Percentiles rank a stretch among this genome's conserved stretches.
Conservation (phyloP, 768 basidiomycete genomes). For the Suillus ampliporus region DNA sequence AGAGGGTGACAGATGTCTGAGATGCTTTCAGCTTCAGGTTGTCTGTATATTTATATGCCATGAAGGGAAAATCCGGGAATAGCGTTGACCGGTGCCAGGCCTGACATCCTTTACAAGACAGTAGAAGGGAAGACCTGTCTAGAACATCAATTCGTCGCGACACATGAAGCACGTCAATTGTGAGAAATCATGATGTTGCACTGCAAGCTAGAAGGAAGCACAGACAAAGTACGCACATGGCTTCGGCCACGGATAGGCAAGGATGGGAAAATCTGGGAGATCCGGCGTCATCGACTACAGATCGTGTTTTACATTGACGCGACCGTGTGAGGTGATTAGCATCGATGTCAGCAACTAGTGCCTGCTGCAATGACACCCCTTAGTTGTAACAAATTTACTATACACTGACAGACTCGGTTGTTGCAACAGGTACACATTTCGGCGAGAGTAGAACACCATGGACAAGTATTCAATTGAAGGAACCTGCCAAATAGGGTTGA, state of each 20-base stretch:
- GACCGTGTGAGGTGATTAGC: background rate
- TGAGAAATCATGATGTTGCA: background rate
- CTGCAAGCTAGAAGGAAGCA: background rate
- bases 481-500: background rate
- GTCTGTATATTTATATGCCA: background rate
- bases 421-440: background rate
- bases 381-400: too few species aligned
- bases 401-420: too few species aligned
- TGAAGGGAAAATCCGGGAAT: too few species aligned
- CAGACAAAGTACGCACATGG: background rate
- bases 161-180: background rate
- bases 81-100: background rate
- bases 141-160: background rate
- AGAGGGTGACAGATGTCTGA: background rate
- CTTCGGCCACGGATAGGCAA: background rate
- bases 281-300: background rate
- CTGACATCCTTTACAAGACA: background rate
- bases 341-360: too few species aligned
- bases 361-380: too few species aligned
- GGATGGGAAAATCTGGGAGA: background rate
- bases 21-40: background rate
- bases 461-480: background rate
- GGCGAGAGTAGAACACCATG: background rate
- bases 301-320: background rate
- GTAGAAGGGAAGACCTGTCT: background rate